These are phyloP conservation scores for Periconia sp. DNA, from an alignment of 2,329 filamentous ascomycete genomes.

Conservation along the genomic window DNA sequence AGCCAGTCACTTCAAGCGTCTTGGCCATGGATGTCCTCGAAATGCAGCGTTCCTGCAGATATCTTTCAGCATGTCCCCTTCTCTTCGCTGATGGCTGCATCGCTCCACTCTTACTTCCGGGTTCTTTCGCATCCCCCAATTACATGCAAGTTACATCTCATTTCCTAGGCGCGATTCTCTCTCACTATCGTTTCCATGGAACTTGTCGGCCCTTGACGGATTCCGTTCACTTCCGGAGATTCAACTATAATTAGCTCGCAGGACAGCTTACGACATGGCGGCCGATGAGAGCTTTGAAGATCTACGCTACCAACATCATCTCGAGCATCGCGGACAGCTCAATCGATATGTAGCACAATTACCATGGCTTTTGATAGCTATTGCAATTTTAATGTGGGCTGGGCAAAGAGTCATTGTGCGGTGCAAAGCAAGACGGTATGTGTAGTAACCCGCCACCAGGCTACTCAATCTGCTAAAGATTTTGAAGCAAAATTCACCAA, in stretches of 20 bases:
- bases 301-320: slow-evolving; percentile 30
- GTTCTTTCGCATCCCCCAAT: too few relatives aligned
- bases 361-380: slow-evolving; percentile 21
- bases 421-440: slow-evolving; percentile 20
- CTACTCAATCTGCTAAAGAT: slow-evolving; percentile 2
- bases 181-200: background rate
- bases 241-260: too few relatives aligned
- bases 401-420: slow-evolving; percentile 4
- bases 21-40: background rate
- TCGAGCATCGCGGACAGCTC: slow-evolving; percentile 24
- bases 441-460: background rate
- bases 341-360: slow-evolving; percentile 22
- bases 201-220: background rate
- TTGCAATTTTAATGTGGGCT: slow-evolving; percentile 6
- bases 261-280: background rate
- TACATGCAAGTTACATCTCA: too few relatives aligned
- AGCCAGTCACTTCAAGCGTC: background rate
- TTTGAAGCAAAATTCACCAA: background rate
- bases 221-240: background rate
- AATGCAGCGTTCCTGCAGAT: background rate
- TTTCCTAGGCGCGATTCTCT: too few relatives aligned
- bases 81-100: background rate
- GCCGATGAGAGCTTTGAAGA: slow-evolving; percentile 17
- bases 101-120: background rate
- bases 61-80: background rate